Evolutionary conservation across 1,139 yeast species (phyloP).

Genomic region (Yamadazyma dushanensis): DNA sequence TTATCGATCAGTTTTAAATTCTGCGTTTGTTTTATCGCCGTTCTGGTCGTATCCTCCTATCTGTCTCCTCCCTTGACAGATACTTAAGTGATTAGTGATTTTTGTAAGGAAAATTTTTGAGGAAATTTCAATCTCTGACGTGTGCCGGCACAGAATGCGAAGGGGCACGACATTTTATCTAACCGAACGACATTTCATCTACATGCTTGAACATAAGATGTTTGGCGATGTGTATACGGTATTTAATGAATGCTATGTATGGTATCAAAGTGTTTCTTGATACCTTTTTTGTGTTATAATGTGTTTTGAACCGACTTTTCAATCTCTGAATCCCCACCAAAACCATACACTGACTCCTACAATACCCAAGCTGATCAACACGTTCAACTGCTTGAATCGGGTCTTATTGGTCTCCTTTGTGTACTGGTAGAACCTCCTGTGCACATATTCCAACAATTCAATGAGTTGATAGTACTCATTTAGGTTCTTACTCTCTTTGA

Average conservation of each 20-base stretch:
- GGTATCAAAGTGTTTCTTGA: too few species aligned
- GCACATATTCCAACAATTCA: constrained; percentile 34
- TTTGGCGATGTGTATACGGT: too few species aligned
- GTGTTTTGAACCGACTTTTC: too few species aligned
- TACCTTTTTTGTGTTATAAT: too few species aligned
- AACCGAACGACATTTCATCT: too few species aligned
- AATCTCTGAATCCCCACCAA: neutral
- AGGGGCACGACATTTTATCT: neutral
- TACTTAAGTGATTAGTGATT: constrained; percentile 1
- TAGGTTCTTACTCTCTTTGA: constrained; percentile 27
- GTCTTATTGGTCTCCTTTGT: constrained; percentile 25
- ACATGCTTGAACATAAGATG: too few species aligned
- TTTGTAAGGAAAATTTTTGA: constrained; percentile 1
- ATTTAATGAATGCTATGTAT: too few species aligned
- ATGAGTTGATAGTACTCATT: constrained; percentile 31
- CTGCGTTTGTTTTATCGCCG: neutral
- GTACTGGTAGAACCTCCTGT: constrained; percentile 28
- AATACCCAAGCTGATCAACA: neutral
- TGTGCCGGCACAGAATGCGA: neutral
- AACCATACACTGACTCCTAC: constrained; percentile 2
- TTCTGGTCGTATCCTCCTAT: neutral
- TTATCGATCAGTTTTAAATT: neutral
- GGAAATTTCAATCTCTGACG: neutral
- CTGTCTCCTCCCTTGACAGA: neutral
- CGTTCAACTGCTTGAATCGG: constrained; percentile 28